Evolutionary conservation across 768 basidiomycete genomes (phyloP), one percentile per base, ranked within the genome.

Genomic region (Collybia sp.): DNA sequence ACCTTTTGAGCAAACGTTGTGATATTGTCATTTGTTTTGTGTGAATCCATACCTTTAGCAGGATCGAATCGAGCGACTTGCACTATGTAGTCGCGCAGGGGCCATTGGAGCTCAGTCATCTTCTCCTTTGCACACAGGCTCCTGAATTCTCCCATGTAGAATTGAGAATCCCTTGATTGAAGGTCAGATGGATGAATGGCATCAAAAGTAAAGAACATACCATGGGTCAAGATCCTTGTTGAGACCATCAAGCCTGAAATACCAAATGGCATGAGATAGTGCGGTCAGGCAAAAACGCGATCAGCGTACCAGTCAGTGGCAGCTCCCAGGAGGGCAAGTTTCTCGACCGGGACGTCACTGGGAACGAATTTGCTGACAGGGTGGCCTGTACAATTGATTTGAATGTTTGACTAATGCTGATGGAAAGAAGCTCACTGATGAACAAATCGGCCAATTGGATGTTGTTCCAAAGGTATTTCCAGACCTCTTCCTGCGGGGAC

Each of bases 61-160:
- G 92, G 93, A 64, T 96, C 93, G 66, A 96, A 97, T 20, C 93
- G 85, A n/a, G 93, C 93, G 49, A 97, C 70, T 62, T 97, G 94
- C 25, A 93, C 75, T 53, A 96, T 65, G 66, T 96, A 96, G 9
- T 92, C 85, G 42, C 93, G 83, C 19, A 64, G 62, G 31, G 89
- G 88, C 89, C 88, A 92, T 36, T 73, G 63, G 38, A 92, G 76
- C 59, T 87, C 83, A 54, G 69, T 57, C 88, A 89, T 91, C 70
- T 84, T 89, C 61, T 91, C 87, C 61, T 82, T 84, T 40, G 67
- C 66, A 55, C 89, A 92, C 41, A 88, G 65, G 58, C 66, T 75
- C 52, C 87, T 80, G 80, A 92, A 91, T 65, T 88, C 86, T 63
- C 85, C 84, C 87, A 92, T 90, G 70, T 92, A 92, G 69, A 64